These are phyloP conservation scores for Amaranthus hypochondriacus DNA, from an alignment of 148 eudicot genomes.

Conservation along the genomic window DNA sequence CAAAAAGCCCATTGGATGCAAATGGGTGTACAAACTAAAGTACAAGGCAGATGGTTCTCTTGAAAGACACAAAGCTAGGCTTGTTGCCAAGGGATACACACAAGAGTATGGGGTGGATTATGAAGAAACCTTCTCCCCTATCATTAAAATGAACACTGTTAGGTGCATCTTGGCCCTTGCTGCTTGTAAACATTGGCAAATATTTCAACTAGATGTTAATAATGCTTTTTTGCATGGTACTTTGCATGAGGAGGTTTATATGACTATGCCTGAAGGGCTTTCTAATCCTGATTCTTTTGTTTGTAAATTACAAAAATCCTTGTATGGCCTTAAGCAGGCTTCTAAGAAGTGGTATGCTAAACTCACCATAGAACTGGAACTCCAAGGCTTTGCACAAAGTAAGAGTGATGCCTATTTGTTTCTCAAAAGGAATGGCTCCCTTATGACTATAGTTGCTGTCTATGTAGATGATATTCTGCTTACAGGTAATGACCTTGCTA, in stretches of 20 bases:
- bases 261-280: too few species aligned
- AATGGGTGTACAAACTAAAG: constrained; percentile 13
- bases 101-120: constrained; percentile 8
- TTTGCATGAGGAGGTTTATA: too few species aligned
- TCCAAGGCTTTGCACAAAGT: not conserved
- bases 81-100: too few species aligned
- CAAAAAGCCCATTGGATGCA: constrained; percentile 4
- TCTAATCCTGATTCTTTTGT: not conserved
- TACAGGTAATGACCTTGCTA: too few species aligned
- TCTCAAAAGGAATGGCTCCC: not conserved
- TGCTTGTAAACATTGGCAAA: not conserved
- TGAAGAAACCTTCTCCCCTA: constrained; percentile 10
- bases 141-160: constrained; percentile 12
- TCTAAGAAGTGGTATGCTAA: constrained; percentile 7
- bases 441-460: not conserved
- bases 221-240: not conserved
- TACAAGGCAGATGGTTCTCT: constrained; percentile 3
- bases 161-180: not conserved
- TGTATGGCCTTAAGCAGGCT: constrained; percentile 9
- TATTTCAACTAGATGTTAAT: not conserved
- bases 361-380: not conserved
- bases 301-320: not conserved
- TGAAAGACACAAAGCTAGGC: too few species aligned
- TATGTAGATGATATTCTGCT: not conserved
- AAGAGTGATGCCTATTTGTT: not conserved